A percentile compares a stretch with the other conserved stretches of the same genome.
Evolutionary conservation across 2,329 filamentous ascomycete species (phyloP).

Genomic region (Curvularia eragrostidis): DNA sequence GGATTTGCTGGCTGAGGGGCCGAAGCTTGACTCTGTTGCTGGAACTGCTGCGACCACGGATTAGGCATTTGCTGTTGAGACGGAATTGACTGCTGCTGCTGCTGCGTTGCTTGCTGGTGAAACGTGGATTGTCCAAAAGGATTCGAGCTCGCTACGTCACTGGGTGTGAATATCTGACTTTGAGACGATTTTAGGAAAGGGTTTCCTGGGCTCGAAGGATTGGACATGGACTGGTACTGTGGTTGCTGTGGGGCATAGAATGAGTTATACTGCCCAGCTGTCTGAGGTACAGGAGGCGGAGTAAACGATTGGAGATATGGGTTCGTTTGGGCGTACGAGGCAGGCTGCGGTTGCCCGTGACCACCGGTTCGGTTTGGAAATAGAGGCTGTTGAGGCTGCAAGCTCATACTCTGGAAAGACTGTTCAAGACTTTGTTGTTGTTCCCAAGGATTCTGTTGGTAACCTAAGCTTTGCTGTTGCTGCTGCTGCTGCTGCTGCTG

Average conservation of each 20-base stretch:
- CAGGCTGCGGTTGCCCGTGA: constrained; percentile 50
- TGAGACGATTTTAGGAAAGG: constrained; percentile 54
- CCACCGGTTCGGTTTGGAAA: constrained; percentile 81
- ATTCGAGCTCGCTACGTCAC: constrained; percentile 39
- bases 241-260: constrained; percentile 42
- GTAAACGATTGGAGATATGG: constrained; percentile 52
- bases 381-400: constrained; percentile 53
- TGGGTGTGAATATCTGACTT: constrained; percentile 53
- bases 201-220: constrained; percentile 49
- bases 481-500: too few species aligned
- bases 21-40: constrained; percentile 15
- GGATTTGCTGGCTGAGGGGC: constrained; percentile 29
- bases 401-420: constrained; percentile 72
- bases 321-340: constrained; percentile 48
- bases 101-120: constrained; percentile 31
- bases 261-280: constrained; percentile 48
- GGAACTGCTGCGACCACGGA: constrained; percentile 29
- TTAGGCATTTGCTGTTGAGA: constrained; percentile 31
- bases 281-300: constrained; percentile 51
- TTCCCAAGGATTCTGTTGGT: constrained; percentile 26
- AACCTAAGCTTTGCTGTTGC: constrained; percentile 17
- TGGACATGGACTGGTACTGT: constrained; percentile 49
- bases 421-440: constrained; percentile 62
- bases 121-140: constrained; percentile 47
- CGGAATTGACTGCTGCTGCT: constrained; percentile 26